Base-by-base conservation (phyloP, 148 eudicot species). In the Nepenthes gracilis region DNA sequence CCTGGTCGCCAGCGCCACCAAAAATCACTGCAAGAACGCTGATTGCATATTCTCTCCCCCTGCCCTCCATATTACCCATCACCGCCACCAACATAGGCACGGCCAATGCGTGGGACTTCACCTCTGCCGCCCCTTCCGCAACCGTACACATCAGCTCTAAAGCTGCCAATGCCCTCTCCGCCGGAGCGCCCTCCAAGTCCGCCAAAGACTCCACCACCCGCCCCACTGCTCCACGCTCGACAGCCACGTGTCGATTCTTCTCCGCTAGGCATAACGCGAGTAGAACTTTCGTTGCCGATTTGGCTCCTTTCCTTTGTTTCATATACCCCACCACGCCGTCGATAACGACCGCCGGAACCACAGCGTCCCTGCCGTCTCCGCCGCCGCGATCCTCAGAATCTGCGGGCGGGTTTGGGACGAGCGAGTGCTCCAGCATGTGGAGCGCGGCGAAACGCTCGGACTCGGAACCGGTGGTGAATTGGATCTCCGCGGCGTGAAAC, bases 61-160 rank as follows among this genome's bases (percentile, higher is more conserved):
- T 73, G 8, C 86, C 93, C 54, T 72, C 81, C 88, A 80, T 75
- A 66, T 70, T 67, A 57, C 96, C 93, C 97, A 91, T 91, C 51
- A 81, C 83, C 48, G 77, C 76, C 69, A 91, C 96, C 80, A 91
- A 67, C 90, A 91, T 78, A 38, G 97, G 93, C 67, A 88, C 93
- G 4, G 88, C 93, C 49, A 91, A 71, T 11, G 96, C 97, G 62
- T 91, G 97, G 6, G 75, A 73, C 60, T 90, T 67, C 47, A 87
- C 90, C 75, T 83, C 93, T 9, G 74, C 85, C 33, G 85, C 86
- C 47, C 96, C 97, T 70, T 87, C 90, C 8, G 74, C 72, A 55
- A 83, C 77, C 52, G 90, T 87, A 66, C 96, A 87, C 67, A 87
- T 74, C 5, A 91, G 72, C 73, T 87, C 97, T 49, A 91, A 51